Conservation (phyloP, 345 rosid species). For the Trapa incisa region DNA sequence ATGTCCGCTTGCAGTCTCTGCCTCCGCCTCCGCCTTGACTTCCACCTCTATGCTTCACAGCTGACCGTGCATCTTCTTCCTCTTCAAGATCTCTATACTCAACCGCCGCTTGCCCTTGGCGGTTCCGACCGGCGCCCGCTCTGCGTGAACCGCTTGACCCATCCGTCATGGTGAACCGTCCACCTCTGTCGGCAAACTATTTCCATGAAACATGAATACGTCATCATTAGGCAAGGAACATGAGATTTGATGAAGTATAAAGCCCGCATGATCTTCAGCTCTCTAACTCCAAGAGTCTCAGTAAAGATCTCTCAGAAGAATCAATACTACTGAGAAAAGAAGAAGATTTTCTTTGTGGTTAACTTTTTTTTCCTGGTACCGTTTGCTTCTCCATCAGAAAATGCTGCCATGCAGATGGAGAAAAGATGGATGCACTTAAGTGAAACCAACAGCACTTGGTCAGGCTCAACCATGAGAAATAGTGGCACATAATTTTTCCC, state of each 20-base stretch:
- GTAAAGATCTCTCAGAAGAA: neutral
- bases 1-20: conserved; percentile 23
- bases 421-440: neutral
- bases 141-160: neutral
- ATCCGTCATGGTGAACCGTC: neutral
- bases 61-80: conserved; percentile 62
- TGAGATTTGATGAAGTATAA: neutral
- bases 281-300: neutral
- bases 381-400: neutral
- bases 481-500: too few species aligned
- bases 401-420: conserved; percentile 9
- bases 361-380: neutral
- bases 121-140: neutral
- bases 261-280: neutral
- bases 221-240: too few species aligned
- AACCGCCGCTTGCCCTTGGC: conserved; percentile 11
- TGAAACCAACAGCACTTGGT: neutral
- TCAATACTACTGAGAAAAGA: neutral
- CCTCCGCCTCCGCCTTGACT: conserved; percentile 17
- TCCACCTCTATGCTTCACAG: conserved; percentile 20
- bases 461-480: too few species aligned
- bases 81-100: conserved; percentile 48
- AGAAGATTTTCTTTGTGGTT: neutral
- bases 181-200: neutral
- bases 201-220: neutral